Base-by-base conservation (phyloP, 202 grass and related monocot genomes). In the Zizania palustris region DNA sequence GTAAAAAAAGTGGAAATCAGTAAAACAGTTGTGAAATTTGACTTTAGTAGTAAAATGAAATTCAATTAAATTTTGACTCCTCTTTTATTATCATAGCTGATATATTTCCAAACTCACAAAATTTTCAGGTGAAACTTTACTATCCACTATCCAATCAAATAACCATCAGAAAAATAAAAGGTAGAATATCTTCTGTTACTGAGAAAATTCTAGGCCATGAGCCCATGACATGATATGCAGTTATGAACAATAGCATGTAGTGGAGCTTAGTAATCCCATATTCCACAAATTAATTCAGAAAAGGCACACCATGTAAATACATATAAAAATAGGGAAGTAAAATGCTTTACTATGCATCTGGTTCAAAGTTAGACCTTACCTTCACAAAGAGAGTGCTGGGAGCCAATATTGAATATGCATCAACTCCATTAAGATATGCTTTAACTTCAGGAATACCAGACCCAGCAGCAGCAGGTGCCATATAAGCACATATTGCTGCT, bases 401-500 rank as follows among this genome's bases (percentile, higher is more conserved):
- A 80, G 91, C 94, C 58, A 97, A 82, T 69, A 97, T 97, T 66
- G 91, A 88, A 70, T 93, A 83, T 64, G 94, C 76, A 78, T 97
- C 91, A 70, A 93, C 89, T 76, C 94, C 94, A 58, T 97, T 97
- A 19, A 97, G 88, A 77, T 97, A 97, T 12, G 94, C 94, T 81
- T 97, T 97, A 34, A 97, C 91, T 87, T 97, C 94, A 16, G 94
- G 94, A 82, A 97, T 97, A 59, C 94, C 94, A 67, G 91, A 93
- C n/a, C 93, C 93, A 77, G 94, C 94, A 73, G 94, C 94, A 73
- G 94, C 91, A 55, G 94, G 94, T 62, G 94, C 88, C 76, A 97
- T 81, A 51, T 92, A 93, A 87, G 91, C 94, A 86, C 94, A 97
- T 67, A 97, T 75, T 58, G 91, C 94, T 39, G 91, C 94, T 13